Conservation (phyloP, 306 rosid genomes). For the Mimosa pudica region DNA sequence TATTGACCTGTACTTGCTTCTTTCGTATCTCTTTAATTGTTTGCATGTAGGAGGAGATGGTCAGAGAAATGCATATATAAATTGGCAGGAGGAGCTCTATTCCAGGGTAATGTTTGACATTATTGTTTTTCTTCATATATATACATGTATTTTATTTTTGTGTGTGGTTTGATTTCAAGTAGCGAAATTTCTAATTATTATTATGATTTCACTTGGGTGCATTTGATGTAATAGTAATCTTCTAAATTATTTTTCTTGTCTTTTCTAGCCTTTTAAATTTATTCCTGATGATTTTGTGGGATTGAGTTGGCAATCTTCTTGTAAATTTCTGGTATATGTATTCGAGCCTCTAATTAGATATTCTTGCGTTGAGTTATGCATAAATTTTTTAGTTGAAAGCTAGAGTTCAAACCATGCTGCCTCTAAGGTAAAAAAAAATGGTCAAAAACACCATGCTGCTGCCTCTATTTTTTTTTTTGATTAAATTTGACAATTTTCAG, state of each 20-base stretch:
- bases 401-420: not conserved
- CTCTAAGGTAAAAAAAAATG: no score
- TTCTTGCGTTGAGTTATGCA: no score
- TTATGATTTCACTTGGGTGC: not conserved
- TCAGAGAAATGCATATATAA: conserved; percentile 10
- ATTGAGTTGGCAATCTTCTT: not conserved
- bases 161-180: not conserved
- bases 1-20: not conserved
- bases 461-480: no score
- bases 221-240: not conserved
- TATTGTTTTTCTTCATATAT: not conserved
- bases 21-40: no score
- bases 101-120: conserved; percentile 28
- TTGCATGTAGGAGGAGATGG: conserved; percentile 14
- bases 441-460: no score
- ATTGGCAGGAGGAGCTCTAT: conserved; percentile 31
- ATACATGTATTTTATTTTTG: no score
- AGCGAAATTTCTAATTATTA: not conserved
- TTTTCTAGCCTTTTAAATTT: no score
- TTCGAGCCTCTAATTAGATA: not conserved
- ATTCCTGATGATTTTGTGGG: not conserved
- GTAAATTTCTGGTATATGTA: not conserved
- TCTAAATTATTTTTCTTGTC: not conserved
- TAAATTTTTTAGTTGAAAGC: not conserved
- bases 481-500: not conserved